These are phyloP conservation scores for Asclepias syriaca DNA, from an alignment of 257 asterid genomes.

Conservation along the genomic window DNA sequence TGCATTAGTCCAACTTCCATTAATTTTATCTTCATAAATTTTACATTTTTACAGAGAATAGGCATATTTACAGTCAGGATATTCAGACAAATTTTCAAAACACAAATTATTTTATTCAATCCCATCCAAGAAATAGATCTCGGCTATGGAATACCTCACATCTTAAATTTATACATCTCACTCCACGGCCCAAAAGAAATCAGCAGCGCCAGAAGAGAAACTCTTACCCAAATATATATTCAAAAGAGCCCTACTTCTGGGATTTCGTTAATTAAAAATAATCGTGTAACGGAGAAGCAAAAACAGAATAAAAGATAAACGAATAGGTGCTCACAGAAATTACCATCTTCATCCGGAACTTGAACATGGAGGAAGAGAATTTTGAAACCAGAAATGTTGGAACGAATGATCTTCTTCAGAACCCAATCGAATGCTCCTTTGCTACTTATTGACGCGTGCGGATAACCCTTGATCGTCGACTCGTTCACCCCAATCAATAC, in stretches of 20 bases:
- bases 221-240: not conserved
- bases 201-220: not conserved
- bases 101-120: no score
- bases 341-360: constrained; percentile 84
- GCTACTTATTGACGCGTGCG: constrained; percentile 79
- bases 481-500: constrained; percentile 75
- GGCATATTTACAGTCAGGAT: not conserved
- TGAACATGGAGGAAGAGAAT: constrained; percentile 71
- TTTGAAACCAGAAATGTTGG: constrained; percentile 60
- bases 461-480: constrained; percentile 83
- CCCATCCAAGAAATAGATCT: not conserved
- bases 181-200: not conserved
- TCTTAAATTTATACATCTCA: not conserved
- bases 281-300: not conserved
- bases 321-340: not conserved
- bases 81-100: not conserved
- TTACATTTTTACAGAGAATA: not conserved
- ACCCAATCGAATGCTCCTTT: constrained; percentile 86
- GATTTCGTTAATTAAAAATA: not conserved
- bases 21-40: not conserved
- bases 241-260: not conserved
- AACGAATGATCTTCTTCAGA: constrained; percentile 60
- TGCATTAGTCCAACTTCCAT: not conserved
- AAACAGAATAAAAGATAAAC: not conserved
- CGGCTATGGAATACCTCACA: not conserved